phyloP scores from a whole-genome alignment of 345 rosid species.

The Geranium rotundifolium region DNA sequence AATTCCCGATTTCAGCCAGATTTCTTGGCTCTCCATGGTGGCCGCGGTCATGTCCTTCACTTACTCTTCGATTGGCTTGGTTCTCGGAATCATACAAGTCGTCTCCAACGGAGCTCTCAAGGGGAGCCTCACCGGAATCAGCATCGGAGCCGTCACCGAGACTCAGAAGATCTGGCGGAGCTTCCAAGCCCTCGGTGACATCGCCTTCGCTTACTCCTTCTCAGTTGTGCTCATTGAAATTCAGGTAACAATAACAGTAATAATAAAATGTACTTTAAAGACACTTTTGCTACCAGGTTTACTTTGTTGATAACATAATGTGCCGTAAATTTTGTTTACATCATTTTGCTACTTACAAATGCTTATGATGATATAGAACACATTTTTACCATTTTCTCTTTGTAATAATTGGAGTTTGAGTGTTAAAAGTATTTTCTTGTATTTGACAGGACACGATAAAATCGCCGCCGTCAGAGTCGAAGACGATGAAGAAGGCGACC shows the following conservation, averaged over 20 bases:
- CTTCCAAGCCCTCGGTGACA: constrained; percentile 86
- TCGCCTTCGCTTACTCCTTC: constrained; percentile 86
- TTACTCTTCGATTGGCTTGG: constrained; percentile 81
- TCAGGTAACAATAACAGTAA: constrained; percentile 31
- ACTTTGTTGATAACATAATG: no score
- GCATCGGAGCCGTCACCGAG: constrained; percentile 36
- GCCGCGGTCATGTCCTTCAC: constrained; percentile 96
- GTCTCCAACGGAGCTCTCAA: constrained; percentile 41
- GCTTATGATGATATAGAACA: no score
- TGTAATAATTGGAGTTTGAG: no score
- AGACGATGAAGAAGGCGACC: constrained; percentile 81
- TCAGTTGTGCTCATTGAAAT: constrained; percentile 78
- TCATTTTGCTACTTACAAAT: no score
- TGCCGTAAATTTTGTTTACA: no score
- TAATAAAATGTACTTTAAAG: no score
- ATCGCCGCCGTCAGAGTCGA: constrained; percentile 62
- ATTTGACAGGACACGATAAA: constrained; percentile 42
- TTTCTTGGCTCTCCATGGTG: constrained; percentile 84
- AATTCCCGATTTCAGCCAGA: constrained; percentile 73
- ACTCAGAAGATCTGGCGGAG: constrained; percentile 72
- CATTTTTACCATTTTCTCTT: no score
- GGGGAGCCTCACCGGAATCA: constrained; percentile 78
- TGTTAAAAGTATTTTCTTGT: not conserved
- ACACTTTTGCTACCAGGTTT: no score
- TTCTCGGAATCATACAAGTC: constrained; percentile 69